Conservation (phyloP, 495 filamentous ascomycete species). For the Aspergillus bertholletiae region DNA sequence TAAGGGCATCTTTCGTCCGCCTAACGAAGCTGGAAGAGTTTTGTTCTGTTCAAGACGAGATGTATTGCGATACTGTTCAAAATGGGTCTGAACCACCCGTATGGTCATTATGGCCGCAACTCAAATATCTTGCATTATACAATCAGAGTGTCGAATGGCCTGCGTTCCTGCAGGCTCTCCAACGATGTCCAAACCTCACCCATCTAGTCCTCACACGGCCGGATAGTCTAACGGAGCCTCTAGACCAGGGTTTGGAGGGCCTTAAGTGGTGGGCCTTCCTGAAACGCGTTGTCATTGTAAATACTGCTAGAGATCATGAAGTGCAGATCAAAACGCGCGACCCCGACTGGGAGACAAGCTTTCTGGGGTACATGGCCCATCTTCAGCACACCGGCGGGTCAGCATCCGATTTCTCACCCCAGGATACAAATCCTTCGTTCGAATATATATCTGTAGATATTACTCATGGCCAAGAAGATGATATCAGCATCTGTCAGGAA, state of each 20-base stretch:
- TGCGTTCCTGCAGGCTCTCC: conserved; percentile 24
- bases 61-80: conserved; percentile 15
- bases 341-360: neutral
- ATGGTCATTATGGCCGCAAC: conserved; percentile 29
- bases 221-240: conserved; percentile 11
- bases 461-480: neutral
- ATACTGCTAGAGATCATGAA: neutral
- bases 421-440: neutral
- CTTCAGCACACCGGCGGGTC: neutral
- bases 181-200: conserved; percentile 21
- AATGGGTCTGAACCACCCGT: conserved; percentile 16
- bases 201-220: conserved; percentile 34
- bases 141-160: conserved; percentile 18
- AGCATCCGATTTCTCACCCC: neutral
- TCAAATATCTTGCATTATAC: conserved; percentile 31
- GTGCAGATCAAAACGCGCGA: neutral
- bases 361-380: neutral
- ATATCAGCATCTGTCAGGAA: conserved; percentile 13
- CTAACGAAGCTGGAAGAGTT: conserved; percentile 30
- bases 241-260: neutral
- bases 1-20: conserved; percentile 24
- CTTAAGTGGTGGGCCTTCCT: neutral
- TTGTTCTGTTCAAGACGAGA: conserved; percentile 11
- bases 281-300: neutral
- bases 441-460: neutral